phyloP scores from a whole-genome alignment of 495 filamentous ascomycete genomes.

The Clavariopsis aquatica region DNA sequence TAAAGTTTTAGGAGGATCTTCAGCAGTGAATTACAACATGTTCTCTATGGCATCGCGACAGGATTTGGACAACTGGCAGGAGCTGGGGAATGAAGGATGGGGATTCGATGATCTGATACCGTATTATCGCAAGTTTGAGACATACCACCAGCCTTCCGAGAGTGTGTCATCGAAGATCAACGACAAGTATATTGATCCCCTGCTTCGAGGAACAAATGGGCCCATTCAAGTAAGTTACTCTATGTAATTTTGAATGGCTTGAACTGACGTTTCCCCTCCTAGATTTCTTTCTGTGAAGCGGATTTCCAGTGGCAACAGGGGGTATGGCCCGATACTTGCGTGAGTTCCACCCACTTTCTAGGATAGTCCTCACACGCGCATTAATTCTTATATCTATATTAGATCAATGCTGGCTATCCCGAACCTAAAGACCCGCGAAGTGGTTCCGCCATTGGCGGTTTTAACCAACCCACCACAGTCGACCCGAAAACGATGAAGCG shows the following conservation, averaged over 20 bases:
- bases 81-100: slow-evolving; percentile 58
- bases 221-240: slow-evolving; percentile 29
- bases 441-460: slow-evolving; percentile 47
- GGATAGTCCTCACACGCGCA: neutral
- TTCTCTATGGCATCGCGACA: slow-evolving; percentile 48
- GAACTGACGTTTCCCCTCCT: no score
- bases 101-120: slow-evolving; percentile 52
- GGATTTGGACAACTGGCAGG: slow-evolving; percentile 55
- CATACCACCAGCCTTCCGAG: slow-evolving; percentile 48
- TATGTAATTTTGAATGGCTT: neutral
- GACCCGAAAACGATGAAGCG: slow-evolving; percentile 43
- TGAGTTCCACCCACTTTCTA: neutral
- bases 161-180: slow-evolving; percentile 35
- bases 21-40: slow-evolving; percentile 57
- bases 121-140: slow-evolving; percentile 48
- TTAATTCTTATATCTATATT: neutral
- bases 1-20: slow-evolving; percentile 59
- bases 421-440: slow-evolving; percentile 26
- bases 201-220: slow-evolving; percentile 25
- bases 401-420: slow-evolving; percentile 14
- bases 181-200: slow-evolving; percentile 24
- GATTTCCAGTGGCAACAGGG: slow-evolving; percentile 29
- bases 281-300: slow-evolving; percentile 31
- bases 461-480: slow-evolving; percentile 49
- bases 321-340: slow-evolving; percentile 24